Evolutionary conservation across 108 stramenopile genomes (phyloP), one percentile per base, ranked within the genome.

Genomic region (Skeletonema menzelii): DNA sequence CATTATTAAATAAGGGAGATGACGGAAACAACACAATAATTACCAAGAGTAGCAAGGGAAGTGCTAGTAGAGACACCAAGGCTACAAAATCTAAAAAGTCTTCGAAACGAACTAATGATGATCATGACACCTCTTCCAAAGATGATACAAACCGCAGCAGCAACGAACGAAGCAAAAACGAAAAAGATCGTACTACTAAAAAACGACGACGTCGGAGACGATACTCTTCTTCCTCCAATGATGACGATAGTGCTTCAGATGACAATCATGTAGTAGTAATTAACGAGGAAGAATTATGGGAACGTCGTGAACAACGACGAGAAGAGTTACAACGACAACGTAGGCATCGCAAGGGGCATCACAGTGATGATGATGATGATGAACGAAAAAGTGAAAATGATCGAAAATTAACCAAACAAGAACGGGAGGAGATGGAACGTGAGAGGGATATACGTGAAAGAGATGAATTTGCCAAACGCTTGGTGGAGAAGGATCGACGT

Each of bases 401-500:
- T 60, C 63, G 82, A 47, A 76, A 69, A 15, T 75, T 91, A 70
- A 91, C 86, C 7, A 62, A 64, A 19, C 79, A 89, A 60, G 86
- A 95, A 73, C 85, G 85, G 35, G 85, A 81, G 17, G 87, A 85
- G 67, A 60, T 91, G 38, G 89, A 95, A 61, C 88, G 91, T 13
- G 89, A 94, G 83, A 76, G 67, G 46, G 98, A 98, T 73, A 62
- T 88, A 7, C 77, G 84, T 40, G 98, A 97, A 77, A 84, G 98
- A 27, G 96, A 98, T 79, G 98, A 94, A 59, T 94, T 98, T 70
- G 96, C 93, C 8, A 73, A 93, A 61, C 87, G 97, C 10, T 86
- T 97, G 83, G 27, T 87, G 44, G 88, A 93, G 30, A 83, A 84
- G 73, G 96, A 98, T 70, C 78, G 97, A 66, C 59, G 56, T 14